phyloP scores from a whole-genome alignment of 2,329 filamentous ascomycete genomes.

The Daldinia sp. region DNA sequence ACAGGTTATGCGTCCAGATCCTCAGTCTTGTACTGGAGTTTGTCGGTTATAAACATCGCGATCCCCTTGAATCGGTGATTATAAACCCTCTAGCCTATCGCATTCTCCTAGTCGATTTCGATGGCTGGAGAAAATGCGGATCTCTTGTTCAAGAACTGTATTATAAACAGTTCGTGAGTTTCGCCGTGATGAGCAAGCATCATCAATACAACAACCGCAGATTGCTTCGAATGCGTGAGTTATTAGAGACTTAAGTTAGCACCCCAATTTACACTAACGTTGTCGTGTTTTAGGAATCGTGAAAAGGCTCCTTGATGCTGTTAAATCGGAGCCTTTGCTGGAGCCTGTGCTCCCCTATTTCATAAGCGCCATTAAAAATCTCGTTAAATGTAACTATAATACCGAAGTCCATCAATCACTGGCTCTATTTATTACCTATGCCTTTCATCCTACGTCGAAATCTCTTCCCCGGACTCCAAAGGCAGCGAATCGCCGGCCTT shows the following conservation, averaged over 20 bases:
- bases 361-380: constrained; percentile 77
- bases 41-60: constrained; percentile 84
- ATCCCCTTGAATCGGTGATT: constrained; percentile 87
- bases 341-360: constrained; percentile 78
- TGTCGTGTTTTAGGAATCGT: constrained; percentile 71
- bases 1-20: constrained; percentile 67
- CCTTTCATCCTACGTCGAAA: constrained; percentile 70
- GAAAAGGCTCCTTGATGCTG: constrained; percentile 85
- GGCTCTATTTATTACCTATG: constrained; percentile 92
- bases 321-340: constrained; percentile 84
- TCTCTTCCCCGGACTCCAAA: constrained; percentile 63
- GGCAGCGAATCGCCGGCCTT: constrained; percentile 53
- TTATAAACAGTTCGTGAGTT: constrained; percentile 89
- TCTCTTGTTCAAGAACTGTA: constrained; percentile 84
- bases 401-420: constrained; percentile 86
- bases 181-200: constrained; percentile 89
- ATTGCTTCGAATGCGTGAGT: constrained; percentile 86
- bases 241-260: background rate
- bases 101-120: constrained; percentile 88
- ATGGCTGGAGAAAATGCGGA: constrained; percentile 87
- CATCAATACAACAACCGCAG: constrained; percentile 91
- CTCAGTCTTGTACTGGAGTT: constrained; percentile 83
- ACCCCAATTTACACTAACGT: constrained; percentile 32
- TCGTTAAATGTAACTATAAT: constrained; percentile 82
- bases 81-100: constrained; percentile 95